These are phyloP conservation scores for Lasiodiplodia theobromae DNA, from an alignment of 2,329 filamentous ascomycete species.

Conservation along the genomic window DNA sequence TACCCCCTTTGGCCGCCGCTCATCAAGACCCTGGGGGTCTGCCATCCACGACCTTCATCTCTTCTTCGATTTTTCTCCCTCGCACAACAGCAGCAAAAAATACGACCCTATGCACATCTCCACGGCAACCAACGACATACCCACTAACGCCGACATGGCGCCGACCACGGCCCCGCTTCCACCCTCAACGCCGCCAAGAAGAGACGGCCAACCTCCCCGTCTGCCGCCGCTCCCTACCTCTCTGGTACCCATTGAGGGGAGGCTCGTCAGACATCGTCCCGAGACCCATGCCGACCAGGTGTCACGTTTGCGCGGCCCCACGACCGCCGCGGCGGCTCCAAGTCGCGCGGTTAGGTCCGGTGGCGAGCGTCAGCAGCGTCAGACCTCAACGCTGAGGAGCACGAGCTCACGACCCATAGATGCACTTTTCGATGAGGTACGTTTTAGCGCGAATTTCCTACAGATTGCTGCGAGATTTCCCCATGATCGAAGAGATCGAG, in stretches of 20 bases:
- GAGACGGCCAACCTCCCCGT: background rate
- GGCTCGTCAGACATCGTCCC: background rate
- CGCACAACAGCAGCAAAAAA: too few relatives aligned
- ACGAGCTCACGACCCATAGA: background rate
- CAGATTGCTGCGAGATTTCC: too few relatives aligned
- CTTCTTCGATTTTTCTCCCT: background rate
- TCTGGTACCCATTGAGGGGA: background rate
- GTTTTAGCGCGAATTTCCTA: too few relatives aligned
- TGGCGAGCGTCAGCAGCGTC: background rate
- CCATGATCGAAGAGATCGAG: too few relatives aligned
- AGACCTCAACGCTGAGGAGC: background rate
- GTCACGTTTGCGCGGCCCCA: conserved; percentile 2
- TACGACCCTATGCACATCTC: background rate
- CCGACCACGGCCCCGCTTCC: conserved; percentile 9
- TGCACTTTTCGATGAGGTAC: background rate
- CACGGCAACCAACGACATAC: background rate
- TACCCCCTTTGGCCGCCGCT: background rate
- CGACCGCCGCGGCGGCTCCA: background rate
- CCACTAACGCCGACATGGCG: background rate
- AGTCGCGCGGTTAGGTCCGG: too few relatives aligned
- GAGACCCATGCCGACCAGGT: conserved; percentile 1
- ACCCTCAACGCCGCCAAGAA: background rate
- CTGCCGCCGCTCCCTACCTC: background rate
- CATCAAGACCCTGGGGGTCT: background rate
- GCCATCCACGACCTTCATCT: background rate